phyloP scores from a whole-genome alignment of 352 stramenopile genomes.

The Aphanomyces cochlioides region DNA sequence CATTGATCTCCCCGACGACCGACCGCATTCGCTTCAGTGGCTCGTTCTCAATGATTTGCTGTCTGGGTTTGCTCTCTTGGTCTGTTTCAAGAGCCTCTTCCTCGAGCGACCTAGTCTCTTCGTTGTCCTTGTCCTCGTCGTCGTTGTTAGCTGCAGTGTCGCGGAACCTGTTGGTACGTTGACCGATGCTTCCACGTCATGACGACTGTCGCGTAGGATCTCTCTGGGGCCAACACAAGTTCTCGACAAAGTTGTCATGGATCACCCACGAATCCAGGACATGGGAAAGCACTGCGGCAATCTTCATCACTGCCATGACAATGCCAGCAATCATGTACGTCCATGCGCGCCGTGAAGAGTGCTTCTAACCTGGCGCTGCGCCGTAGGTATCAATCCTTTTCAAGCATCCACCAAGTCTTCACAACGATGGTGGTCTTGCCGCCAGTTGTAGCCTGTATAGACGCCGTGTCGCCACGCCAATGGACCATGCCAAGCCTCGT shows the following conservation, averaged over 20 bases:
- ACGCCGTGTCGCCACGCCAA: conserved; percentile 24
- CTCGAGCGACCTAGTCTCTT: conserved; percentile 2
- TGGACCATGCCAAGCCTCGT: conserved; percentile 25
- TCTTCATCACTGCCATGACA: conserved; percentile 66
- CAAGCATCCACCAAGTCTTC: conserved; percentile 1
- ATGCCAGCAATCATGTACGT: conserved; percentile 66
- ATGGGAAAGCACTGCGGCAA: conserved; percentile 63
- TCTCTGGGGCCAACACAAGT: conserved; percentile 75
- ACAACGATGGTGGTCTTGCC: conserved; percentile 24
- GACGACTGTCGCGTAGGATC: conserved; percentile 42
- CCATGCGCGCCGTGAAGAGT: neutral
- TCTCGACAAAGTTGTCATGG: conserved; percentile 56
- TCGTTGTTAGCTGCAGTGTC: conserved; percentile 55
- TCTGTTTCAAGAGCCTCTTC: conserved; percentile 1
- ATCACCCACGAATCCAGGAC: conserved; percentile 72
- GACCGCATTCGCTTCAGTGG: conserved; percentile 82
- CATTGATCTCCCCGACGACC: conserved; percentile 74
- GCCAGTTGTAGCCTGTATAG: conserved; percentile 12
- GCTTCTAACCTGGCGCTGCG: neutral
- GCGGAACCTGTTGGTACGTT: conserved; percentile 54
- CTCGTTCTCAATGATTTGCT: conserved; percentile 41
- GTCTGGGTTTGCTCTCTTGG: conserved; percentile 32
- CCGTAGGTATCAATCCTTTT: conserved; percentile 8
- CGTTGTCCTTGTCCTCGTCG: conserved; percentile 56
- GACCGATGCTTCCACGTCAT: neutral